Conservation (phyloP, 2,329 filamentous ascomycete genomes). For the Gaeumannomyces sp. region DNA sequence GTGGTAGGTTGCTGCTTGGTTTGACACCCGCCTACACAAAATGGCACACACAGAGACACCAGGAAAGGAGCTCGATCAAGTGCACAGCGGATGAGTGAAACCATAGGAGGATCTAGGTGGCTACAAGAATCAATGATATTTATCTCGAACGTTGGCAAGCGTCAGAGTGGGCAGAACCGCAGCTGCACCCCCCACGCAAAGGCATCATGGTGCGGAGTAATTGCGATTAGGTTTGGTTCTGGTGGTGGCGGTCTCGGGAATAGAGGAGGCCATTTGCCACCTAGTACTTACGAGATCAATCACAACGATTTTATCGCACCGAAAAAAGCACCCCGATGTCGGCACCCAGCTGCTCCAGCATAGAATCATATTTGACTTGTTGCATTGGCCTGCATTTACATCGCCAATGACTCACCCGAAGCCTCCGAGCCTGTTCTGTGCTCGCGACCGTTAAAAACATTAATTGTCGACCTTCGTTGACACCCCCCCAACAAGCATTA, state of each 20-base stretch:
- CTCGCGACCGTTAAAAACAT: too few relatives aligned
- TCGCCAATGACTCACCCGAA: not conserved
- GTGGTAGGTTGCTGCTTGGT: too few relatives aligned
- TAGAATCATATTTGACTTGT: not conserved
- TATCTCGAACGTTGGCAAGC: not conserved
- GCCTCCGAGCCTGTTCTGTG: not conserved
- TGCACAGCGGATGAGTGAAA: not conserved
- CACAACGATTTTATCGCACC: too few relatives aligned
- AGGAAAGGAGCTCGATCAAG: not conserved
- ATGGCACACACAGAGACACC: too few relatives aligned
- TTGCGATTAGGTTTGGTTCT: not conserved
- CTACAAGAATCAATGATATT: too few relatives aligned
- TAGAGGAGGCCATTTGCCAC: not conserved
- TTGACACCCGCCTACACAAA: too few relatives aligned
- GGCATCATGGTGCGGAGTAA: not conserved
- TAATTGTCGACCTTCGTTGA: too few relatives aligned
- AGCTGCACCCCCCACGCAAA: not conserved
- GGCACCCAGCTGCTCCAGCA: too few relatives aligned
- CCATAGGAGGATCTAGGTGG: not conserved
- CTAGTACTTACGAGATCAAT: not conserved
- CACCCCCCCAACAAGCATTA: not conserved
- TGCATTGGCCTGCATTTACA: not conserved
- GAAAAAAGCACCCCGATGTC: not conserved
- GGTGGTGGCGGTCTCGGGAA: not conserved
- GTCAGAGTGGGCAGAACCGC: not conserved